Base-by-base conservation (phyloP, 1,139 yeast species). In the Wickerhamiella pararugosa region DNA sequence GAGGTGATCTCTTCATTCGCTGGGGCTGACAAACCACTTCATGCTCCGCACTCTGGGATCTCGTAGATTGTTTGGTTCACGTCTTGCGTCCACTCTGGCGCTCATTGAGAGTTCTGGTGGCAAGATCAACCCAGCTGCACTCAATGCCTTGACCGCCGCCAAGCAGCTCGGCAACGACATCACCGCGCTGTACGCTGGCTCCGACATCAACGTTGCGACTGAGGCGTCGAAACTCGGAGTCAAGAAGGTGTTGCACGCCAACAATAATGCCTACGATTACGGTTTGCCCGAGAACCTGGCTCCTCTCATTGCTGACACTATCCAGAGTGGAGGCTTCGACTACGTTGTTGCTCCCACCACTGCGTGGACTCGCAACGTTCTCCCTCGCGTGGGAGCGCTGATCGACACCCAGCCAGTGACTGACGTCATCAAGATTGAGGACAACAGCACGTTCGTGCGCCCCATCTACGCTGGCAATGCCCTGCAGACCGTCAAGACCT, bases 401-500 rank as follows among this genome's bases (percentile, higher is more conserved):
- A 65, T 87, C 46, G 94, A 90, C 56, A 71, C 74, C 27, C 97
- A 90, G 64, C 97, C 96, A 37, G 64, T 90, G 44, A 75, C 87
- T 32, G 97, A 90, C 56, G 71, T 90, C 46, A 72, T 72, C 50
- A 73, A 74, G 55, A 78, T 90, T 36, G 72, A 71, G 49, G 67
- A 75, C 42, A 69, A 73, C 27, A 71, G 71, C 48, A 82, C 94
- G 5, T 90, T 90, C 62, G 76, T 78, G 32, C 78, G 97, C 59
- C 97, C 97, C 40, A 84, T 90, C 40, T 90, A 84, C 58, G 98
- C 98, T 30, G 98, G 98, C 40, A 90, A 90, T 61, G 94, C 93
- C 2, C 67, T 84, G 49, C 75, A 84, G 34, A 86, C 95, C 5
- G 84, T 90, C 45, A 74, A 78, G 60, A 68, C 84, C 32, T 67